Conservation (phyloP, 345 rosid genomes). For the Diplotaxis tenuifolia region DNA sequence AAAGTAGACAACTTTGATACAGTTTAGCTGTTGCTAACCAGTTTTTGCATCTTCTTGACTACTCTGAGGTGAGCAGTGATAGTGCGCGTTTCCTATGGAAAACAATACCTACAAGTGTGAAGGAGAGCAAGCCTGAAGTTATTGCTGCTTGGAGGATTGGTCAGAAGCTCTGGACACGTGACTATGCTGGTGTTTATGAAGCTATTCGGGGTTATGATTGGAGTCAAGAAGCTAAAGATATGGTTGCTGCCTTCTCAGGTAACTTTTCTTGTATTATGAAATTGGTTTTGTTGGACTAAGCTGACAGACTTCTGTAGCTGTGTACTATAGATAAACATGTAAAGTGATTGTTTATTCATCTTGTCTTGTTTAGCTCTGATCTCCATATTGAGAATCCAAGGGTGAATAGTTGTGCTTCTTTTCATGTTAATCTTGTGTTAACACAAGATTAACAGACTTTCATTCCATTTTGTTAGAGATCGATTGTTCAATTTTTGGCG, state of each 20-base stretch:
- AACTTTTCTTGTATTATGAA: too few relatives aligned
- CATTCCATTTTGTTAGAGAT: too few relatives aligned
- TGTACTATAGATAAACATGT: not conserved
- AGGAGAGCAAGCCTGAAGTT: constrained; percentile 69
- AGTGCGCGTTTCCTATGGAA: constrained; percentile 86
- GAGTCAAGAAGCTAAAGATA: constrained; percentile 59
- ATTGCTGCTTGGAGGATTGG: constrained; percentile 80
- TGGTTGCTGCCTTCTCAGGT: constrained; percentile 78
- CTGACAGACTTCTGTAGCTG: not conserved
- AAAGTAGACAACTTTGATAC: not conserved
- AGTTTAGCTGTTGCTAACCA: not conserved
- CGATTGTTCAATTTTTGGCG: not conserved
- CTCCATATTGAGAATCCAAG: not conserved
- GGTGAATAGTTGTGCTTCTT: not conserved
- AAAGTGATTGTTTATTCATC: not conserved
- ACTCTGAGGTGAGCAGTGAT: too few relatives aligned
- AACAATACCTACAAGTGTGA: constrained; percentile 58
- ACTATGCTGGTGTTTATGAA: constrained; percentile 71
- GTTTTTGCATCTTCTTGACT: too few relatives aligned
- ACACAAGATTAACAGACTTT: too few relatives aligned
- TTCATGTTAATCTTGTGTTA: too few relatives aligned
- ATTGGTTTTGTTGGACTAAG: constrained; percentile 27
- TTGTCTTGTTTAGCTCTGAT: not conserved
- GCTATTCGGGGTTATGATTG: constrained; percentile 71
- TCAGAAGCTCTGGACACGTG: constrained; percentile 79